Evolutionary conservation across 176 grass and related monocot species (phyloP), one percentile per base, ranked within the genome.

Genomic region (Musa itinerans): DNA sequence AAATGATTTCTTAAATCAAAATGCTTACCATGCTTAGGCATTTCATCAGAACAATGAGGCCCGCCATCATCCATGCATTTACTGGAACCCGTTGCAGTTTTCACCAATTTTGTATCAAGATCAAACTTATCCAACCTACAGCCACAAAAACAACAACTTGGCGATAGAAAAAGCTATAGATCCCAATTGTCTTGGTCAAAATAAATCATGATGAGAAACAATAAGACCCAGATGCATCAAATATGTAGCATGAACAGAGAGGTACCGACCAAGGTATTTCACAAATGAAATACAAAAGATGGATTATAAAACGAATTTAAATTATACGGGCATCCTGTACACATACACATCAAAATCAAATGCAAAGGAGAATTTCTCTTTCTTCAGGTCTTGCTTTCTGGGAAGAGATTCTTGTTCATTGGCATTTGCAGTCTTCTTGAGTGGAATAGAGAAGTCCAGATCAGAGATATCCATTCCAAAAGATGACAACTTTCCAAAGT

Each of bases 331-430:
- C 62, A 85, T 62, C 24, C 22, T 81, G 57, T 59, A 87, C 26
- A 78, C 95, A 84, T 94, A 94, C 95, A 89, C 86, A 49, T 91
- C 85, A n/a, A 98, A 94, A 83, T 98, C 86, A 77, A 98, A 93
- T 77, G 79, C 75, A 79, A 98, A 98, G 78, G 92, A 80, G 76
- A 98, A 94, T 53, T 77, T 79, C 56, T 89, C 86, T n/a, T 87
- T 89, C 73, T 86, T 79, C 58, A 79, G 80, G 52, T 80, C 90
- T 65, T 93, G 93, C 69, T 76, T 88, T 43, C 80, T 84, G 80
- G 72, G 78, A 24, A 75, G 77, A 82, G 81, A 62, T 81, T 89
- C 78, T 50, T 83, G 80, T 63, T 76, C 69, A 62, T 62, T 87
- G 84, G 50, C 66, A 78, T 90, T 80, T 23, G 66, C 66, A 53